Base-by-base conservation (phyloP, 2,329 filamentous ascomycete genomes). In the Nemania sp. region DNA sequence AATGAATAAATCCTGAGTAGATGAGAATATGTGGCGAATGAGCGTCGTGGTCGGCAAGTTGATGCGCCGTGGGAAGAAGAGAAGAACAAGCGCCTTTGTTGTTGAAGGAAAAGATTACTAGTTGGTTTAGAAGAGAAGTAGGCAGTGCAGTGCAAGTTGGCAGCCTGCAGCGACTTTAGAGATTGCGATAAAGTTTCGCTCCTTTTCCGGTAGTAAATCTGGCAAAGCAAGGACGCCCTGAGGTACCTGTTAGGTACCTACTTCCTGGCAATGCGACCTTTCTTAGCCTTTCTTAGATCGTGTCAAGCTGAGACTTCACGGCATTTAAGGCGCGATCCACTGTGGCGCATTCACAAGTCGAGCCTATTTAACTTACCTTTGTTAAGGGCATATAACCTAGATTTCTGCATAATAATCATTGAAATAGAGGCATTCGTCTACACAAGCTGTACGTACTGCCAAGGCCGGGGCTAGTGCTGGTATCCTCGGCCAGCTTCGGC, bases 401-500 rank as follows among this genome's bases (percentile, higher is more conserved):
- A n/a, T n/a, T n/a, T n/a, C n/a, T 29, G 25, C 25, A 29, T 29
- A 3, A 7, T 29, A 3, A 29, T 29, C 25, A 7, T 29, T 29
- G n/a, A 29, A 29, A 29, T 7, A 29, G 25, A 29, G 25, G 25
- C 25, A 29, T 39, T 11, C 4, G 3, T 13, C 7, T 25, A 45
- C 18, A 25, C 13, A 17, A 29, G 42, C 18, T 39, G 10, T 6
- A 10, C 17, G 20, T 57, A 46, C 43, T 46, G 51, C 57, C 50
- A 54, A 55, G 50, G 34, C 43, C 35, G 15, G 43, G 21, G 56
- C 50, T 42, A 43, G 52, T 47, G 42, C 18, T 52, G 55, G 45
- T 62, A 64, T 59, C 65, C 64, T 66, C 65, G 65, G 64, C 61
- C 65, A 66, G 65, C 65, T 65, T 66, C 64, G 65, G 64, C 65